Percentiles rank a stretch among this genome's conserved stretches.
phyloP scores from a whole-genome alignment of 164 flowering plant genomes.

The Tetrastigma voinierianum region DNA sequence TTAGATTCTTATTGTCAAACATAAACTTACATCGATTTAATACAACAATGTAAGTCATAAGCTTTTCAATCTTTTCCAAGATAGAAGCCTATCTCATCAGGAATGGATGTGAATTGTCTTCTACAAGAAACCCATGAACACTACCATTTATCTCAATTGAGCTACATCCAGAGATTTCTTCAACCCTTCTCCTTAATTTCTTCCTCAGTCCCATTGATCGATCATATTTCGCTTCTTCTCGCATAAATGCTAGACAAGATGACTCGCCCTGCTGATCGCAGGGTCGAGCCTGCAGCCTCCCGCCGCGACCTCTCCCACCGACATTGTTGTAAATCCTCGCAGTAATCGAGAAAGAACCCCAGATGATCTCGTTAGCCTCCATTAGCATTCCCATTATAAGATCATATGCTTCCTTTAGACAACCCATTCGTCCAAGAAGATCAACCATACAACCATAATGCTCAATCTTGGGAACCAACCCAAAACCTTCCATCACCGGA shows the following conservation, averaged over 20 bases:
- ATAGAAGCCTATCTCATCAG: slow-evolving; percentile 3
- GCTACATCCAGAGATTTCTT: slow-evolving; percentile 32
- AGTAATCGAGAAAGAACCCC: slow-evolving; percentile 33
- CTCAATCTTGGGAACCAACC: slow-evolving; percentile 21
- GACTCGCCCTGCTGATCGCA: slow-evolving; percentile 24
- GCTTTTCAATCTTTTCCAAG: slow-evolving; percentile 14
- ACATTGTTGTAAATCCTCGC: slow-evolving; percentile 31
- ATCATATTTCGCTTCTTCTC: slow-evolving; percentile 25
- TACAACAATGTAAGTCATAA: slow-evolving; percentile 3
- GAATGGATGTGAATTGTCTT: slow-evolving; percentile 9
- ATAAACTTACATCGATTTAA: not conserved
- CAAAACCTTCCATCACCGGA: slow-evolving; percentile 11
- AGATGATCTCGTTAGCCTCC: slow-evolving; percentile 28
- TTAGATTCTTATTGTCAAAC: slow-evolving; percentile 3
- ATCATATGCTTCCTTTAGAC: slow-evolving; percentile 18
- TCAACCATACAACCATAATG: slow-evolving; percentile 35
- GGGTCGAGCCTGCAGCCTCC: slow-evolving; percentile 29
- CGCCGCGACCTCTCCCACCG: slow-evolving; percentile 28
- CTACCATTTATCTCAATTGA: slow-evolving; percentile 13
- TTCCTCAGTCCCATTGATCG: slow-evolving; percentile 25
- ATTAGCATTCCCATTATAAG: slow-evolving; percentile 28
- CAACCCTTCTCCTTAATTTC: slow-evolving; percentile 24
- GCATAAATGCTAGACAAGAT: slow-evolving; percentile 35
- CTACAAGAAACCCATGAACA: slow-evolving; percentile 20
- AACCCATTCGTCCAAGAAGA: slow-evolving; percentile 29